Conservation (phyloP, 345 rosid genomes). For the Syzygium aqueum region DNA sequence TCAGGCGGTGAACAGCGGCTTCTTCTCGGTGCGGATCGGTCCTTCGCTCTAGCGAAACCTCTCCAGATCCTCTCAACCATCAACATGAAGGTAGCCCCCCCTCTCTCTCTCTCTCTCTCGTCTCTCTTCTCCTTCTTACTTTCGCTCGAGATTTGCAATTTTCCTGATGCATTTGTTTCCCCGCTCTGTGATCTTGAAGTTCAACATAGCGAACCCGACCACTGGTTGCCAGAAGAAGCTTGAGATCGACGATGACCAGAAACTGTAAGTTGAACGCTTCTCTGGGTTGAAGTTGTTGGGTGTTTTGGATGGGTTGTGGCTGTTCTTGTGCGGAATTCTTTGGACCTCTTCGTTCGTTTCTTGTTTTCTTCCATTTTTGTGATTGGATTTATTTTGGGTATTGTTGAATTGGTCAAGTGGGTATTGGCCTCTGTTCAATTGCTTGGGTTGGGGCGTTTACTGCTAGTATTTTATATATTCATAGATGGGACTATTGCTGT, state of each 20-base stretch:
- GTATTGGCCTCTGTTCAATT: background rate
- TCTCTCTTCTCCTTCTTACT: background rate
- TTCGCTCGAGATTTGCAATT: no score
- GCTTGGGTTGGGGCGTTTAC: background rate
- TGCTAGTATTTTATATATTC: background rate
- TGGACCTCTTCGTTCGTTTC: background rate
- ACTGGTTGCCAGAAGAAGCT: conserved; percentile 53
- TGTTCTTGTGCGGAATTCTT: background rate
- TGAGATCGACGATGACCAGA: conserved; percentile 43
- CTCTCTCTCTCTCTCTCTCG: background rate
- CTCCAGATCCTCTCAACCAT: no score
- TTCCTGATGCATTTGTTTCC: no score
- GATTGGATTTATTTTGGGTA: background rate
- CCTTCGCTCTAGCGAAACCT: no score
- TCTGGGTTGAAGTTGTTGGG: background rate
- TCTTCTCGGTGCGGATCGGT: no score
- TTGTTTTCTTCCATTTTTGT: background rate
- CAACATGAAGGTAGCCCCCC: no score
- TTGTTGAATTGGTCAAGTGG: background rate
- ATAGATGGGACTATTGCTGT: background rate
- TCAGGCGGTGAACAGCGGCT: no score
- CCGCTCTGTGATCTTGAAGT: conserved; percentile 6
- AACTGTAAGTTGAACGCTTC: conserved; percentile 15
- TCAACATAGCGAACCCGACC: conserved; percentile 39
- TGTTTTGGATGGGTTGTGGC: background rate